Conservation (phyloP, 805 yeast genomes). For the Spathaspora hagerdaliae region DNA sequence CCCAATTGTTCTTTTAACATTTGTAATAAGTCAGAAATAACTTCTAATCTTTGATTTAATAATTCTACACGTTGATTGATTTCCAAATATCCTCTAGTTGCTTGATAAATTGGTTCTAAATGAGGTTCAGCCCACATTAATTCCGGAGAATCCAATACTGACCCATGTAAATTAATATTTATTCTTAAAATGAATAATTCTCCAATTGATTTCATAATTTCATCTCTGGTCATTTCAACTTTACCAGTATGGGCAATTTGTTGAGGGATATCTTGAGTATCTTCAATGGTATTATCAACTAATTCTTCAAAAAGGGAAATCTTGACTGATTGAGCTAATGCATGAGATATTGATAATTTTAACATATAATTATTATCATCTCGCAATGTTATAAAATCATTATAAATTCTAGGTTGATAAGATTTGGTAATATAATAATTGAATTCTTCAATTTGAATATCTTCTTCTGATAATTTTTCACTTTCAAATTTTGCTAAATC, state of each 20-base stretch:
- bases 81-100: constrained; percentile 92
- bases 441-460: constrained; percentile 91
- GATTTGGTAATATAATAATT: constrained; percentile 91
- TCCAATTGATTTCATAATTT: constrained; percentile 96
- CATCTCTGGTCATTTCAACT: constrained; percentile 89
- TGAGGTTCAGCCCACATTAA: constrained; percentile 99
- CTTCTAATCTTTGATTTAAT: constrained; percentile 88
- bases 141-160: constrained; percentile 93
- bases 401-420: constrained; percentile 92
- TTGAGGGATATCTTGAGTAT: constrained; percentile 94
- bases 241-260: constrained; percentile 94
- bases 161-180: constrained; percentile 78
- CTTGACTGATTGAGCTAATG: constrained; percentile 92
- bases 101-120: constrained; percentile 94
- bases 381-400: constrained; percentile 88
- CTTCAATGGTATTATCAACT: constrained; percentile 95
- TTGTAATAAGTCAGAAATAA: constrained; percentile 85
- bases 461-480: constrained; percentile 88
- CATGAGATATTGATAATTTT: constrained; percentile 90
- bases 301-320: constrained; percentile 93
- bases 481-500: constrained; percentile 89
- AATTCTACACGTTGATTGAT: constrained; percentile 90
- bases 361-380: constrained; percentile 90
- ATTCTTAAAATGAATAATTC: constrained; percentile 86
- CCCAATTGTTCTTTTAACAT: constrained; percentile 97